A percentile compares a stretch with the other conserved stretches of the same genome.
These are phyloP conservation scores for rapeseed (Brassica napus) DNA, from an alignment of 345 rosid genomes.

Conservation along the genomic window Da-Ae NC_063441.1:22990001-22990500, in stretches of 20 bases:
- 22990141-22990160: not conserved
- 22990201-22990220: constrained; percentile 46
- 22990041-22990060: constrained; percentile 43
- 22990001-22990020: constrained; percentile 41
- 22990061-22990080: constrained; percentile 42
- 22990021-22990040: constrained; percentile 43
- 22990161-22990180: constrained; percentile 40
- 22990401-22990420: constrained; percentile 45
- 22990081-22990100: not conserved
- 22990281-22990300: constrained; percentile 37
- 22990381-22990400: constrained; percentile 41
- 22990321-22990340: constrained; percentile 4
- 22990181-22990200: constrained; percentile 44
- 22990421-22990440: constrained; percentile 47
- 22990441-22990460: constrained; percentile 58
- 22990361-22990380: not conserved
- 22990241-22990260: constrained; percentile 44
- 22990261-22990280: constrained; percentile 35
- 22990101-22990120: not conserved
- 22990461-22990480: constrained; percentile 43
- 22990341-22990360: constrained; percentile 15
- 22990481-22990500: constrained; percentile 39
- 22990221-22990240: constrained; percentile 48
- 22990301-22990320: not conserved
- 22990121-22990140: constrained; percentile 1